Base-by-base conservation (phyloP, 2,329 filamentous ascomycete species). In the Beauveria rudraprayagi region DNA sequence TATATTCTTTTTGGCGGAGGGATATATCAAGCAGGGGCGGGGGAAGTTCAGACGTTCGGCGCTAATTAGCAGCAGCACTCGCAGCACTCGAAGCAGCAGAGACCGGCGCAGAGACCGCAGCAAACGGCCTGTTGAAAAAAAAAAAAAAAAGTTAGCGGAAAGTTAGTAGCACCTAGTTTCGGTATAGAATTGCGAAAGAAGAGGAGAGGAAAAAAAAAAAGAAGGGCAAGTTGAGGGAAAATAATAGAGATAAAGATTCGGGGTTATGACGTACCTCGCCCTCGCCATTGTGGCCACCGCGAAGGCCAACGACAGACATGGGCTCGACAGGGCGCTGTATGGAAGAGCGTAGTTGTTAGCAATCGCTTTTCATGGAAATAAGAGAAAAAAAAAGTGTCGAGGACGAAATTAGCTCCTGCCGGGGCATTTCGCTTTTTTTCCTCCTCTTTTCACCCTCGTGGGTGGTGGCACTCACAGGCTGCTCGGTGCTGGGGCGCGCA, bases 41-140 rank as follows among this genome's bases (percentile, higher is more conserved):
- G n/a, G 30, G n/a, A 9, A 17, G n/a, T 34, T 51, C 28, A 34
- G 11, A 51, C 17, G n/a, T n/a, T n/a, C 3, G 44, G 37, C n/a
- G 47, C 47, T n/a, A 5, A 52, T 63, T 66, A 71, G 66, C 65
- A 74, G 66, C 65, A 71, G 67, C 70, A 69, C 24, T 69, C 67
- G 54, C 64, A 62, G 61, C 65, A 75, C 65, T 76, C 73, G 60
- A 75, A 76, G 65, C 74, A 76, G 65, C 71, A 73, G 4, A 76
- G 67, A 24, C 74, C 74, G 6, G 74, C 73, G 61, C 74, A 76
- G 56, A 76, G 67, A 30, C 74, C 74, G 60, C 74, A 76, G 68
- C 74, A 76, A 53, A 76, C 65, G 16, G 73, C 74, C 74, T 76
- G 17, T 8, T 8, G 8, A 9, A 30, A 10, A 30, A 30, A 16